Percentiles rank a stretch among this genome's conserved stretches.
Evolutionary conservation across 495 filamentous ascomycete genomes (phyloP).

Genomic region (Penicillium riverlandense): DNA sequence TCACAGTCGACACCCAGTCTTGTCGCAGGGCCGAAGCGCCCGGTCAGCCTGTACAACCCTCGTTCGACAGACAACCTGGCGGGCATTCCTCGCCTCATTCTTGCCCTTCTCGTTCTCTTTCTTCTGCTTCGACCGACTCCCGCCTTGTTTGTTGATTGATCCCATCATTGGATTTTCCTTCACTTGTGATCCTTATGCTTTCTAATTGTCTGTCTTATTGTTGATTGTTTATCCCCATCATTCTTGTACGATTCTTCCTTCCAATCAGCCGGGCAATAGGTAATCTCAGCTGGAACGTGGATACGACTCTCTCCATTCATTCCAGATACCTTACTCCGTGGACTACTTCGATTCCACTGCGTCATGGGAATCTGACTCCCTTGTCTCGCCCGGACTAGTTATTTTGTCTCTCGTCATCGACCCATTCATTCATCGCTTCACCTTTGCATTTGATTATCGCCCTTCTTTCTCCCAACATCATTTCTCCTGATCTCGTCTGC

Average conservation of each 20-base stretch:
- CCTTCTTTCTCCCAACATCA: neutral
- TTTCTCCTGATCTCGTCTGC: neutral
- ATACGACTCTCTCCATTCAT: conserved; percentile 2
- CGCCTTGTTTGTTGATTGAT: neutral
- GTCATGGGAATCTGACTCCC: conserved; percentile 16
- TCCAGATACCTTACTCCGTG: neutral
- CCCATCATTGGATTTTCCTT: neutral
- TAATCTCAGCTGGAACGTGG: neutral
- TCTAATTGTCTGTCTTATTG: neutral
- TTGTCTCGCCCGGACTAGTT: too few species aligned
- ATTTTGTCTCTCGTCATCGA: too few species aligned
- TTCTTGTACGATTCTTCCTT: neutral
- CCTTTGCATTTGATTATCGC: too few species aligned
- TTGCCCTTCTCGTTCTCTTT: neutral
- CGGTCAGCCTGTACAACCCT: neutral
- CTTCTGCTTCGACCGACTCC: neutral
- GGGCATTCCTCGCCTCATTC: neutral
- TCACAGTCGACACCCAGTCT: neutral
- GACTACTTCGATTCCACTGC: neutral
- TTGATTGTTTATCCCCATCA: neutral
- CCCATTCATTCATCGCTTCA: too few species aligned
- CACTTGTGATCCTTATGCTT: neutral
- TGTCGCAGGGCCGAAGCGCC: neutral
- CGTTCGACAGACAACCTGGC: neutral
- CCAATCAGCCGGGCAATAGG: too few species aligned